phyloP scores from a whole-genome alignment of 2,329 filamentous ascomycete genomes.

The Microcyclospora pomicola region DNA sequence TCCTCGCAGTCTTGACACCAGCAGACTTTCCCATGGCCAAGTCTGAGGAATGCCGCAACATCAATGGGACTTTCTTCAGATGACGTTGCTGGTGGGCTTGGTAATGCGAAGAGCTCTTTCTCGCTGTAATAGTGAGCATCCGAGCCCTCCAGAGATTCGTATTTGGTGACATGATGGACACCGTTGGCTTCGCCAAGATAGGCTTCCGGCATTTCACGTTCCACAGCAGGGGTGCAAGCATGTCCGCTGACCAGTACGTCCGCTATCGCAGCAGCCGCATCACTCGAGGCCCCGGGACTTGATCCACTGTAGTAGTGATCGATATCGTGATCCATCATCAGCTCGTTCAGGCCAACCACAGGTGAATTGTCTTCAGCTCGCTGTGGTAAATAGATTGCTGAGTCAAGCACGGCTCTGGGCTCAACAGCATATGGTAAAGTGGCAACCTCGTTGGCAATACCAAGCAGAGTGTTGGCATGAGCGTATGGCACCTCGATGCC shows the following conservation, averaged over 20 bases:
- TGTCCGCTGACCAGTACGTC: too few relatives aligned
- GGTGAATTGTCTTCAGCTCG: conserved; percentile 1
- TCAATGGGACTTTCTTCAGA: conserved; percentile 9
- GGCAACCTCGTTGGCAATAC: conserved; percentile 10
- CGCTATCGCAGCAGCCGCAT: too few relatives aligned
- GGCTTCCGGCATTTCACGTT: too few relatives aligned
- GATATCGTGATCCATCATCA: conserved; percentile 9
- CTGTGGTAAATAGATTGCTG: conserved; percentile 8
- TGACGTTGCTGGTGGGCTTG: conserved; percentile 2
- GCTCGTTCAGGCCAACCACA: conserved; percentile 9
- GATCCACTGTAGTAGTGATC: not conserved
- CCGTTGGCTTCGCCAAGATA: too few relatives aligned
- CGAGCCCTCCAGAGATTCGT: conserved; percentile 3
- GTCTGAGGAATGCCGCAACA: conserved; percentile 14
- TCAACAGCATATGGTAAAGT: conserved; percentile 3
- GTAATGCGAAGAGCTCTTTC: conserved; percentile 13
- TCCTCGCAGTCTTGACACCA: conserved; percentile 16
- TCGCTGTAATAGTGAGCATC: conserved; percentile 16
- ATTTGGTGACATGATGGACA: too few relatives aligned
- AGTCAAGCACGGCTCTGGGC: conserved; percentile 5
- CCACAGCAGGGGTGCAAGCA: too few relatives aligned
- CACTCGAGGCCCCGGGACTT: too few relatives aligned
- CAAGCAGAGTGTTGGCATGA: conserved; percentile 17
- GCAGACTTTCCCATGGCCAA: conserved; percentile 19
- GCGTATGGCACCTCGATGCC: conserved; percentile 13